Base-by-base conservation (phyloP, 805 yeast species). In the Ogataea trehalophila region DNA sequence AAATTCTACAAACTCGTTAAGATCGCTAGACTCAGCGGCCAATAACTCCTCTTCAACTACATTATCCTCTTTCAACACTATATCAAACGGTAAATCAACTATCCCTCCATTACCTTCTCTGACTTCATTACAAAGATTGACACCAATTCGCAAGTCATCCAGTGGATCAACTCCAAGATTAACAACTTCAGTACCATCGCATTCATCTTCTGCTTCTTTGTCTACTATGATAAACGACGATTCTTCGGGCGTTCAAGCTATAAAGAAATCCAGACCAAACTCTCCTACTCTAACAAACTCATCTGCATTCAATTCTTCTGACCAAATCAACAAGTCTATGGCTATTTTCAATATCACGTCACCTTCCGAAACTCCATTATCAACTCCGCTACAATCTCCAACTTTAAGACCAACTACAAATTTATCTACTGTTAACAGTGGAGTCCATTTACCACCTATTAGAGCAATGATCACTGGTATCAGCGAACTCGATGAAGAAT, bases 91-190 rank as follows among this genome's bases (percentile, higher is more conserved):
- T n/a, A 36, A 60, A 16, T 5, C 45, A 18, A n/a, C 51, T 29
- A 41, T 56, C 34, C 55, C 51, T n/a, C 56, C 55, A 18, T 49
- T 58, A 23, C 35, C 55, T 33, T 72, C 75, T 1, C 48, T 58
- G 18, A 38, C 55, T 26, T 72, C 75, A 1, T 62, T 83, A 45
- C 86, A 81, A 59, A 71, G 82, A 58, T 78, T 81, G 83, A 81
- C 85, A 0, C 86, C 85, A 7, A 58, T 80, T 26, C 61, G 72
- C 36, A 46, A 57, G 51, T 49, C 59, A 22, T 56, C 65, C 46
- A 35, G 47, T 16, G 49, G 57, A 34, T 50, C 66, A 47, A 33
- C 53, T 16, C 53, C 58, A 22, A 52, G 58, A 31, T 46, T 52
- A 16, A 44, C 57, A 16, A 44, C 57, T 9, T 56, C 61, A n/a